A percentile compares a stretch with the other conserved stretches of the same genome.
phyloP scores from a whole-genome alignment of 1,284 basidiomycete genomes.

The Trichosporon faecale region DNA sequence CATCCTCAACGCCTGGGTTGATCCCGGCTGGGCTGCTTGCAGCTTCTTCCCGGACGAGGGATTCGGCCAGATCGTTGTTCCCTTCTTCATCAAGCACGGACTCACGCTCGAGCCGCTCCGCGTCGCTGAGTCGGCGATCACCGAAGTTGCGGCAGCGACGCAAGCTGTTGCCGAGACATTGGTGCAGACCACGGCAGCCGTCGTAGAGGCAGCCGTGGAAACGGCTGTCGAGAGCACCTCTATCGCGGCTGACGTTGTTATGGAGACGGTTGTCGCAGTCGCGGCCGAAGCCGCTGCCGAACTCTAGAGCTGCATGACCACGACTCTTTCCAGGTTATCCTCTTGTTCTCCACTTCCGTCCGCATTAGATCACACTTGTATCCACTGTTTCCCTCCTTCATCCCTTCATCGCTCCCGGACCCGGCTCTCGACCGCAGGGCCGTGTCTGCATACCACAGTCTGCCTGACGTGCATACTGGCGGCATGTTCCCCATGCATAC shows the following conservation, averaged over 20 bases:
- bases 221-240: neutral
- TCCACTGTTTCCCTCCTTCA: neutral
- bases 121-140: neutral
- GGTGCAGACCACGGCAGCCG: neutral
- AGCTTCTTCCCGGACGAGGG: slow-evolving; percentile 5
- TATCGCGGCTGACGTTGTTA: neutral
- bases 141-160: neutral
- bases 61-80: slow-evolving; percentile 2
- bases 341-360: neutral
- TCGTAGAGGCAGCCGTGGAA: neutral
- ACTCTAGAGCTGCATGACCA: neutral
- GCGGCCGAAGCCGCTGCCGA: neutral
- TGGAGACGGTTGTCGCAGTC: neutral
- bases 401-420: neutral
- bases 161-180: neutral
- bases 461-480: neutral
- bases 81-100: neutral
- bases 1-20: slow-evolving; percentile 35
- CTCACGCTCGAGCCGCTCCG: neutral
- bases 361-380: neutral
- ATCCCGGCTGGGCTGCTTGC: slow-evolving; percentile 15
- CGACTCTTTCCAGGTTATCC: neutral
- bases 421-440: neutral
- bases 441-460: neutral
- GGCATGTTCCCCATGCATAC: neutral